These are phyloP conservation scores for Neonectria faginata DNA, from an alignment of 2,329 filamentous ascomycete species.

Conservation along the genomic window DNA sequence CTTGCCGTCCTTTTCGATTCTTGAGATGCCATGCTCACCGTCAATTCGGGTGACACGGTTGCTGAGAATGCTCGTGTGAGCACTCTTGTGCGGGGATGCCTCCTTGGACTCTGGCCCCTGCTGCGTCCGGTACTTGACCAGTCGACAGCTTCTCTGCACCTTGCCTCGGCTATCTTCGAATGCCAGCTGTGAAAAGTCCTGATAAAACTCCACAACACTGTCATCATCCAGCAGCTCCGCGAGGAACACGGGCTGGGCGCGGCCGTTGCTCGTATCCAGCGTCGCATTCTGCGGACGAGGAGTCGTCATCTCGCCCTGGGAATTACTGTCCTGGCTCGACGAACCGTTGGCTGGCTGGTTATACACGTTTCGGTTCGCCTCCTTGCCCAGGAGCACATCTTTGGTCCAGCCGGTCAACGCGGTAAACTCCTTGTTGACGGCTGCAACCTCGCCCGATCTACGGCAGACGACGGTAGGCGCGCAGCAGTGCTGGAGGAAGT, in stretches of 20 bases:
- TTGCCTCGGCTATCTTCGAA: constrained; percentile 91
- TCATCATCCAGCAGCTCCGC: constrained; percentile 95
- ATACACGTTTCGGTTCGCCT: constrained; percentile 80
- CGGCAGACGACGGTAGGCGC: constrained; percentile 93
- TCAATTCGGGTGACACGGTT: constrained; percentile 72
- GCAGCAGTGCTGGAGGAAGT: constrained; percentile 88
- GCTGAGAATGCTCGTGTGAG: constrained; percentile 62
- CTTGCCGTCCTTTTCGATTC: constrained; percentile 87
- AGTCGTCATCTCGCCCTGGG: constrained; percentile 58
- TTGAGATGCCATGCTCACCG: constrained; percentile 82
- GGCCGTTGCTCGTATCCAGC: constrained; percentile 58
- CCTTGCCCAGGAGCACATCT: constrained; percentile 87
- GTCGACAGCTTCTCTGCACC: constrained; percentile 83
- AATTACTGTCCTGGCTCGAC: constrained; percentile 51
- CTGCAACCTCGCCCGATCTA: constrained; percentile 93
- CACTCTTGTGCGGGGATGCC: constrained; percentile 59
- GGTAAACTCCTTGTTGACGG: constrained; percentile 96
- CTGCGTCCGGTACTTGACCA: constrained; percentile 89
- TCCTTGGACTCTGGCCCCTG: constrained; percentile 62
- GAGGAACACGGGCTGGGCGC: constrained; percentile 84
- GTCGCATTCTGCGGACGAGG: constrained; percentile 62
- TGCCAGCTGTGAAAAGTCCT: constrained; percentile 91
- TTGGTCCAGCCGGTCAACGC: constrained; percentile 95
- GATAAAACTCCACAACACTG: constrained; percentile 93
- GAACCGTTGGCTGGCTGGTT: constrained; percentile 55